phyloP scores from a whole-genome alignment of 2,329 filamentous ascomycete genomes.

The Microascus cirrosus region DNA sequence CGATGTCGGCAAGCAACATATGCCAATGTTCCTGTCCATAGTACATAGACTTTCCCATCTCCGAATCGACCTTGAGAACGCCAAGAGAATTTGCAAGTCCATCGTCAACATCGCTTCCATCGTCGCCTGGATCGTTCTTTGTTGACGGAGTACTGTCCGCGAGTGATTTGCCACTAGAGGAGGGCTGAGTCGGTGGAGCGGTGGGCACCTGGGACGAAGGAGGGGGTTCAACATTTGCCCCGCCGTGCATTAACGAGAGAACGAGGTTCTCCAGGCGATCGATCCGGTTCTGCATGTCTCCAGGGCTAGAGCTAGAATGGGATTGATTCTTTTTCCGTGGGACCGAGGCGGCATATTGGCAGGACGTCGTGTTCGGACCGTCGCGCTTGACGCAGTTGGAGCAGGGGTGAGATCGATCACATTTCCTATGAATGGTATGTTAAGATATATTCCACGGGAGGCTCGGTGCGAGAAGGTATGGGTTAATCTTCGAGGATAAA shows the following conservation, averaged over 20 bases:
- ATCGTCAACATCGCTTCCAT: constrained; percentile 61
- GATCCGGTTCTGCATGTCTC: constrained; percentile 98
- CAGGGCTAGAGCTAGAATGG: constrained; percentile 53
- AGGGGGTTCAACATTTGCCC: constrained; percentile 38
- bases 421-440: constrained; percentile 58
- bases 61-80: constrained; percentile 69
- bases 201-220: constrained; percentile 15
- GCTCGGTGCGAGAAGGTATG: constrained; percentile 5
- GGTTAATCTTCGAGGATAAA: constrained; percentile 1
- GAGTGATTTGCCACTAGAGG: constrained; percentile 15
- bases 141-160: constrained; percentile 18
- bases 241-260: constrained; percentile 86
- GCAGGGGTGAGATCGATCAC: constrained; percentile 82
- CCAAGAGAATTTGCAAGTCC: constrained; percentile 63
- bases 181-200: constrained; percentile 11
- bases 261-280: constrained; percentile 89
- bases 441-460: background rate
- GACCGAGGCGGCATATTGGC: constrained; percentile 68
- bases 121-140: constrained; percentile 35
- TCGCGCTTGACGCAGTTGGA: constrained; percentile 92
- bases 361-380: constrained; percentile 67
- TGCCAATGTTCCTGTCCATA: constrained; percentile 79
- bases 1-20: constrained; percentile 67
- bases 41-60: constrained; percentile 70
- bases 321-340: constrained; percentile 63